A percentile compares a stretch with the other conserved stretches of the same genome.
Evolutionary conservation across 129 eudicot genomes (phyloP).

Genomic region (Helianthus annuus): DNA sequence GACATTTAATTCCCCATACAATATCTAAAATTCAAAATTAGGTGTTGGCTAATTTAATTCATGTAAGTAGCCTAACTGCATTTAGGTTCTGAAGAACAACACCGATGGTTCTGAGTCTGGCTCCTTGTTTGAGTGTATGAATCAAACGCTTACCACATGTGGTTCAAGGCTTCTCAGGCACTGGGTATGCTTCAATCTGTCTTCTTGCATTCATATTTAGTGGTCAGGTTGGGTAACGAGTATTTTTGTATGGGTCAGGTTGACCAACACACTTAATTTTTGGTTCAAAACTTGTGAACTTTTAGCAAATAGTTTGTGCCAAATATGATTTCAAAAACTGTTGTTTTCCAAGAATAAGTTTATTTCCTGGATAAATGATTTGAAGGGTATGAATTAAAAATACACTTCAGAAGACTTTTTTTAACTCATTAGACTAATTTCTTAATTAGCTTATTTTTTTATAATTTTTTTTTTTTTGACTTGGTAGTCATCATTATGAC

Average conservation of each 20-base stretch:
- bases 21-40: background rate
- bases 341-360: background rate
- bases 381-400: background rate
- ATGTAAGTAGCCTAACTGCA: conserved; percentile 6
- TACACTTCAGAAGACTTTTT: background rate
- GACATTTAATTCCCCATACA: background rate
- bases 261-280: background rate
- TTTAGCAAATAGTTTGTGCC: background rate
- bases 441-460: background rate
- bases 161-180: conserved; percentile 92
- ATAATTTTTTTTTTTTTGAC: too few species aligned
- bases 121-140: conserved; percentile 69
- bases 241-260: background rate
- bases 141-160: conserved; percentile 69
- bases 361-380: background rate
- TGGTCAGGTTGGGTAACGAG: background rate
- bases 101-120: conserved; percentile 77
- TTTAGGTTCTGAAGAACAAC: conserved; percentile 76
- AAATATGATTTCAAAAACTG: background rate
- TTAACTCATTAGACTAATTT: background rate
- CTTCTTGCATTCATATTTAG: background rate
- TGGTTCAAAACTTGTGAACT: too few species aligned
- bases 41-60: conserved; percentile 10
- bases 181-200: conserved; percentile 58
- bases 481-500: background rate